phyloP scores from a whole-genome alignment of 257 asterid genomes.

The Gentiana dahurica region DNA sequence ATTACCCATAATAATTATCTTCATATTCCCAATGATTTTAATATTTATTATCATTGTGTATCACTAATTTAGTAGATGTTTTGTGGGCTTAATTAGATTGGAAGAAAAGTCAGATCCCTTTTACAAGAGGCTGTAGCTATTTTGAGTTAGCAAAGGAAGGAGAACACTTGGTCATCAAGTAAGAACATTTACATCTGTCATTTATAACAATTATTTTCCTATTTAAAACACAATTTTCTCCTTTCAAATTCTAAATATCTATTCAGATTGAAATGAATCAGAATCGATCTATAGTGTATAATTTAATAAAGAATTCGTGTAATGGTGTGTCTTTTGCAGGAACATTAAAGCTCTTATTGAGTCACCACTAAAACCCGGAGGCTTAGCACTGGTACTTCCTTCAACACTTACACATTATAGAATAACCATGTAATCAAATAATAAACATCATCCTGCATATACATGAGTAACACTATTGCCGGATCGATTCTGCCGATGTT shows the following conservation, averaged over 20 bases:
- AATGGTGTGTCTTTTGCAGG: conserved; percentile 26
- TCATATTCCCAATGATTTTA: too few species aligned
- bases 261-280: too few species aligned
- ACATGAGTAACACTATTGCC: too few species aligned
- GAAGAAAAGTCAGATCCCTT: conserved; percentile 59
- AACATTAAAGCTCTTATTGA: conserved; percentile 49
- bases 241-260: too few species aligned
- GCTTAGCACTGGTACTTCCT: conserved; percentile 37
- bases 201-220: too few species aligned
- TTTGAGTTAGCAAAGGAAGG: conserved; percentile 34
- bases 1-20: too few species aligned
- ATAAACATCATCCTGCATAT: too few species aligned
- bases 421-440: too few species aligned
- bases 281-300: too few species aligned
- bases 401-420: neutral
- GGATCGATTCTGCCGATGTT: too few species aligned
- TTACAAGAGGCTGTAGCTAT: conserved; percentile 69
- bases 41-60: too few species aligned
- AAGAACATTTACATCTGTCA: neutral
- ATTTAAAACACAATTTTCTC: too few species aligned
- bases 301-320: neutral
- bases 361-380: conserved; percentile 70
- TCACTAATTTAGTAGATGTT: conserved; percentile 1
- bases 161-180: conserved; percentile 53
- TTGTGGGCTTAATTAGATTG: conserved; percentile 33